phyloP scores from a whole-genome alignment of 106 monocot genomes.

The Phalaenopsis aphrodite region DNA sequence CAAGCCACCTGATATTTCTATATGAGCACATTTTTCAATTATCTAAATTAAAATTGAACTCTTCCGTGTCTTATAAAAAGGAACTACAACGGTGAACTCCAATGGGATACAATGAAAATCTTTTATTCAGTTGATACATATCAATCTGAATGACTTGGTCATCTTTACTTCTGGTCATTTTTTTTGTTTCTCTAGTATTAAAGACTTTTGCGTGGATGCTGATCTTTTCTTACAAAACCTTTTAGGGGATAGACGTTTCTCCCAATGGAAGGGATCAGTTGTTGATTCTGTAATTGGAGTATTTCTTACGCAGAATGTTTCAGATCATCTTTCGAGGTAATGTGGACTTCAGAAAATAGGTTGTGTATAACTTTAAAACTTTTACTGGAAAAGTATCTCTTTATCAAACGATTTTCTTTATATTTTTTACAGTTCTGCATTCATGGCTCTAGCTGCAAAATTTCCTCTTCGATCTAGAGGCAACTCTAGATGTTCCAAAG shows the following conservation, averaged over 20 bases:
- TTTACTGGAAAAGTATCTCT: background rate
- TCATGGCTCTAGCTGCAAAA: constrained; percentile 64
- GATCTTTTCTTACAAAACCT: background rate
- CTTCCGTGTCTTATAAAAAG: background rate
- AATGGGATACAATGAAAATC: background rate
- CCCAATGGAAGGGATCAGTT: constrained; percentile 69
- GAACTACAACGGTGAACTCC: background rate
- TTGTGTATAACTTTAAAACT: background rate
- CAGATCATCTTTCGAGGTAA: constrained; percentile 72
- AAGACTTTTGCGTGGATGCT: background rate
- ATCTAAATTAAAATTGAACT: background rate
- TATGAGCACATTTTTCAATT: background rate
- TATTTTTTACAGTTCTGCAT: constrained; percentile 62
- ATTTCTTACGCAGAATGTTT: constrained; percentile 70
- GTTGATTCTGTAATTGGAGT: constrained; percentile 70
- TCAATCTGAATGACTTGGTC: background rate
- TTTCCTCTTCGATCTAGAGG: constrained; percentile 37
- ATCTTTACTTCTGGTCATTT: too few relatives aligned
- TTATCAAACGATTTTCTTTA: background rate
- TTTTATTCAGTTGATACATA: background rate
- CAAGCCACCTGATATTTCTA: background rate
- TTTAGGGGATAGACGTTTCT: constrained; percentile 57
- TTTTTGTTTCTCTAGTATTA: too few relatives aligned
- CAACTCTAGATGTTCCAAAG: background rate
- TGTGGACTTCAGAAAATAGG: background rate